Evolutionary conservation across 2,329 filamentous ascomycete genomes (phyloP).

Genomic region (Cryphonectria nitschkei): DNA sequence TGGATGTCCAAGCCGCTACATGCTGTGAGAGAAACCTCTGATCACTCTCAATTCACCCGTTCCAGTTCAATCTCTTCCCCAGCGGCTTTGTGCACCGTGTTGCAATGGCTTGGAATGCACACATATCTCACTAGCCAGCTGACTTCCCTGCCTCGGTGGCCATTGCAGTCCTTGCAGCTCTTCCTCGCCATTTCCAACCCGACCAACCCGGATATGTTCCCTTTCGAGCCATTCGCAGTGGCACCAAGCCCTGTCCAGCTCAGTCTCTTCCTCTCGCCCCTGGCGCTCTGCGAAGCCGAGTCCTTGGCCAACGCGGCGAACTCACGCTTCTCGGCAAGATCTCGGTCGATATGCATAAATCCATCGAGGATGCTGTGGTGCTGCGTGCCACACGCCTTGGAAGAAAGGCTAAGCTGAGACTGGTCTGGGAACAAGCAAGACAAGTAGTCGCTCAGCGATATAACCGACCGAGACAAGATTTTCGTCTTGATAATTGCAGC

Average conservation of each 20-base stretch:
- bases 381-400: conserved; percentile 21
- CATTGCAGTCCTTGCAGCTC: conserved; percentile 40
- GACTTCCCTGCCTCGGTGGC: conserved; percentile 40
- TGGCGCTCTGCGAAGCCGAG: conserved; percentile 30
- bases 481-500: not conserved
- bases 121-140: conserved; percentile 39
- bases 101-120: conserved; percentile 6
- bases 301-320: conserved; percentile 44
- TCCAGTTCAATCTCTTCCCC: not conserved
- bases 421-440: conserved; percentile 41
- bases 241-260: conserved; percentile 48
- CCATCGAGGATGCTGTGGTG: conserved; percentile 38
- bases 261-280: conserved; percentile 39
- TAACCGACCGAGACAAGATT: conserved; percentile 10
- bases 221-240: conserved; percentile 36
- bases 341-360: conserved; percentile 43
- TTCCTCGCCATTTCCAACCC: conserved; percentile 41
- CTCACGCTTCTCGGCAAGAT: conserved; percentile 47
- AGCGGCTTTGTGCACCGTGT: conserved; percentile 2
- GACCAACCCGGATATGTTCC: conserved; percentile 40
- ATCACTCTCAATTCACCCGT: not conserved
- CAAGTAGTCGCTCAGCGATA: conserved; percentile 43
- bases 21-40: not conserved
- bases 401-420: conserved; percentile 30
- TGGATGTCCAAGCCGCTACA: not conserved